Evolutionary conservation across 2,329 filamentous ascomycete genomes (phyloP), one percentile per base, ranked within the genome.

Genomic region (Epichloe gansuensis): DNA sequence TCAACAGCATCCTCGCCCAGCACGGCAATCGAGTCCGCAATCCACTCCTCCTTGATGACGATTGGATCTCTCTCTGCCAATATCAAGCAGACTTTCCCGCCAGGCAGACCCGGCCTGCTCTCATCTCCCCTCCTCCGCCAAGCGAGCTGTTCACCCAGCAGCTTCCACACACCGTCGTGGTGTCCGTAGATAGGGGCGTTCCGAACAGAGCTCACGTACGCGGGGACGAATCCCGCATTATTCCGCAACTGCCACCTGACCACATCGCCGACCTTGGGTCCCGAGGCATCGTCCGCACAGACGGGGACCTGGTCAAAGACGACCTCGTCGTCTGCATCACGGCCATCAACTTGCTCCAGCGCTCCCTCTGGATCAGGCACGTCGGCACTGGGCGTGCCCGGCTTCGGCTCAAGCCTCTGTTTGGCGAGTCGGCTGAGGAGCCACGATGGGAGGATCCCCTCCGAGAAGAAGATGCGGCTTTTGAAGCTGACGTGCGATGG

Each of bases 201-300:
- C 21, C 81, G 75, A 58, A 91, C 83, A 34, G 78, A 81, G 53
- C 80, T 85, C 60, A 89, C 76, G 60, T 89, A 89, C 0, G 85
- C 78, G 2, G 73, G 71, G 5, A 88, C 71, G 60, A 88, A 90
- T 0, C 85, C 87, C 1, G 64, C 61, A 62, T 91, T 85, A 31
- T 76, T 62, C 38, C 73, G 69, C 21, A 88, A 68, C 66, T 91
- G 87, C 84, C 86, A 89, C 45, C 71, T 67, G 47, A 89, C 80
- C 0, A 85, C 77, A 3, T 74, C 72, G 0, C 80, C 76, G 3
- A 87, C 75, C 25, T 44, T 55, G 7, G 82, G 71, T 15, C 68
- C 59, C 8, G 27, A 44, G 0, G 76, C 73, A 50, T 76, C 70
- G 12, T 67, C 66, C 3, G 70, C 69, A 3, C 81, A 77, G 13